A percentile compares a stretch with the other conserved stretches of the same genome.
These are phyloP conservation scores for Trametes versicolor DNA, from an alignment of 1,284 basidiomycete species.

Conservation along the genomic window DNA sequence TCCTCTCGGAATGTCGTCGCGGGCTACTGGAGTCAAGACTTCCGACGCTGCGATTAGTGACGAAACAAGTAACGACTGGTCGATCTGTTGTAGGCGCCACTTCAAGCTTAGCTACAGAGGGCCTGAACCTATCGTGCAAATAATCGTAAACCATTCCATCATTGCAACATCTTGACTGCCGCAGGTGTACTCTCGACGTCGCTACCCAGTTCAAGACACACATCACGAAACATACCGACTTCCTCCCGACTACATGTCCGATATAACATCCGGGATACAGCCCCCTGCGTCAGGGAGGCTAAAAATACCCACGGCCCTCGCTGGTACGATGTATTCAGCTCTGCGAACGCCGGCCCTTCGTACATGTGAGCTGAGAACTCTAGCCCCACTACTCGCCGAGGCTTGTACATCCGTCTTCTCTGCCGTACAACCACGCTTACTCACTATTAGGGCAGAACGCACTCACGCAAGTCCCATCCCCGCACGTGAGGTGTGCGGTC, in stretches of 20 bases:
- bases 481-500: conserved; percentile 15
- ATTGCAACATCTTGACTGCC: neutral
- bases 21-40: neutral
- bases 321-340: neutral
- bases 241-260: conserved; percentile 26
- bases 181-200: neutral
- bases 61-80: neutral
- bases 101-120: neutral
- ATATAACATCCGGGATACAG: conserved; percentile 5
- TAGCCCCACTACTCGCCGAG: neutral
- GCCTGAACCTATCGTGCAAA: neutral
- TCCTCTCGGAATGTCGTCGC: conserved; percentile 8
- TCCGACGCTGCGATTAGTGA: no score
- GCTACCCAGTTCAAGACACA: neutral
- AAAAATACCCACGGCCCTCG: conserved; percentile 7
- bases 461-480: neutral
- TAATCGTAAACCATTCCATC: neutral
- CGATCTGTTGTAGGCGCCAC: neutral
- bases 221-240: conserved; percentile 18
- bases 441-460: neutral
- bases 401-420: neutral
- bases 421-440: neutral
- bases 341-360: neutral
- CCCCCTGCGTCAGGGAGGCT: neutral
- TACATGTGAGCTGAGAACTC: neutral